phyloP scores from a whole-genome alignment of 495 filamentous ascomycete species.

The Tuber borchii region DNA sequence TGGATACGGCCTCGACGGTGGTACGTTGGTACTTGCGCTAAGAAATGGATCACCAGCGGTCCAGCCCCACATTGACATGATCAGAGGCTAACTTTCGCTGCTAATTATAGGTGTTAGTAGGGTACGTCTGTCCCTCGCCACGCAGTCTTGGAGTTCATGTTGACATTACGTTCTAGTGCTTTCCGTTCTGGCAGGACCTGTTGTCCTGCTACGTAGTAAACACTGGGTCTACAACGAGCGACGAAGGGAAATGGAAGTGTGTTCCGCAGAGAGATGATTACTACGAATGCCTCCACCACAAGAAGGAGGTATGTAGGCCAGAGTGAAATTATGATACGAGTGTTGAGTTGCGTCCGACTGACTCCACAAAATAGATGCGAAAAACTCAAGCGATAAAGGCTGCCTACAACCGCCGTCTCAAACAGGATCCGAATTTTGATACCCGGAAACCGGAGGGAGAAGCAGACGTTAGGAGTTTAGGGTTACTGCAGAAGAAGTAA shows the following conservation, averaged over 20 bases:
- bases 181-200: slow-evolving; percentile 96
- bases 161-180: slow-evolving; percentile 65
- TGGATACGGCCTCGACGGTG: slow-evolving; percentile 72
- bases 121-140: slow-evolving; percentile 21
- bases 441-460: slow-evolving; percentile 48
- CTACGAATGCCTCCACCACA: slow-evolving; percentile 96
- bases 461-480: slow-evolving; percentile 48
- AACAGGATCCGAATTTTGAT: slow-evolving; percentile 67
- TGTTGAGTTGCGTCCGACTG: slow-evolving; percentile 12
- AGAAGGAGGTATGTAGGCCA: slow-evolving; percentile 72
- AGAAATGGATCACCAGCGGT: background rate
- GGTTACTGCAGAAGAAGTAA: slow-evolving; percentile 28
- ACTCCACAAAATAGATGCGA: slow-evolving; percentile 54
- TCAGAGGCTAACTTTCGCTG: background rate
- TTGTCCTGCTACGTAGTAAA: slow-evolving; percentile 86
- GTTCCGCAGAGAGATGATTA: slow-evolving; percentile 86
- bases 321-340: slow-evolving; percentile 6
- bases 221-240: slow-evolving; percentile 58
- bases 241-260: slow-evolving; percentile 82
- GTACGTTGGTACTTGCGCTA: slow-evolving; percentile 48
- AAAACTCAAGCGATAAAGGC: slow-evolving; percentile 71
- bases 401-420: slow-evolving; percentile 78
- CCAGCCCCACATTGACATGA: background rate
- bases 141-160: background rate
- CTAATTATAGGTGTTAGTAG: slow-evolving; percentile 37